Evolutionary conservation across 805 yeast genomes (phyloP), one percentile per base, ranked within the genome.

Genomic region (Saccharomyces kudriavzevii): DNA sequence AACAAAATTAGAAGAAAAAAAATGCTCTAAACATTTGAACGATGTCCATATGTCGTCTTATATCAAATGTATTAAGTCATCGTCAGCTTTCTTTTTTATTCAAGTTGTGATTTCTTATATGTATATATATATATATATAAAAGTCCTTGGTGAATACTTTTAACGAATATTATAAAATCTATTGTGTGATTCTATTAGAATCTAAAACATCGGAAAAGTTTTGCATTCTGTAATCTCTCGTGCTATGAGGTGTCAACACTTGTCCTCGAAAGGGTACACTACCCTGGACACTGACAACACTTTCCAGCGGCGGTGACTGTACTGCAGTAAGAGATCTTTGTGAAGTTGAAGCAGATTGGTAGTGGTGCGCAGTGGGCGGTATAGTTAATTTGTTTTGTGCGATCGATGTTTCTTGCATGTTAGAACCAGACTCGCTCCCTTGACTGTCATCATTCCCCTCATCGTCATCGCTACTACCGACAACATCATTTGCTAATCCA

Each of bases 181-280:
- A 68, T 48, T 68, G 72, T 1, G 72, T 68, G 13, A 68, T 68
- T 52, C 65, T 61, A 54, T 67, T 71, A 17, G 66, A 60, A 55
- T 68, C 69, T 22, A 64, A 47, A 2, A 66, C 13, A 52, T 66
- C 66, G 22, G 69, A 61, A 14, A 65, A 51, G 47, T 55, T 61
- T 29, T 62, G 55, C 2, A 67, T 27, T 14, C 60, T 53, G 5
- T 62, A 48, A 45, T 65, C 64, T 49, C 63, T 61, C n/a, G 68
- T 69, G 40, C 53, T 65, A 51, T 64, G 62, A 2, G 73, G 73
- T 8, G 73, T 67, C 40, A 70, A 50, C 29, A 60, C 43, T 22
- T 60, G 57, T 54, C 60, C 50, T 50, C 58, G 58, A 17, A 59
- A 59, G 9, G 66, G 67, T 5, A 62, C 62, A 53, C 61, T 67